phyloP scores from a whole-genome alignment of 495 filamentous ascomycete species.

The Chaetomium cochliodes region DNA sequence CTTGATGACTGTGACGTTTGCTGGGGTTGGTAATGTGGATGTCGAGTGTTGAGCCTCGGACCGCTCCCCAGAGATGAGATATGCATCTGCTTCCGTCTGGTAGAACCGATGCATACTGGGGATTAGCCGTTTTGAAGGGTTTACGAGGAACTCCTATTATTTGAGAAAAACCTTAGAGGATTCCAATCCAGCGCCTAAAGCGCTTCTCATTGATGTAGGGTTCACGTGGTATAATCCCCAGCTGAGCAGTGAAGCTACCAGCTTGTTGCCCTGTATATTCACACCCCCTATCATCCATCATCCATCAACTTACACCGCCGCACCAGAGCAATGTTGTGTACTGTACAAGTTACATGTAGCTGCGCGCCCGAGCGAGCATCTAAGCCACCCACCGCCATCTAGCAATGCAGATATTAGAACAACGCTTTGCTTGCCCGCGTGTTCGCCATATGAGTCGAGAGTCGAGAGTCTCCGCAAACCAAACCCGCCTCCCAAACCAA shows the following conservation, averaged over 20 bases:
- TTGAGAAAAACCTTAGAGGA: too few relatives aligned
- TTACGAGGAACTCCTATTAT: too few relatives aligned
- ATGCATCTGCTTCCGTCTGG: too few relatives aligned
- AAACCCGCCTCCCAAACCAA: neutral
- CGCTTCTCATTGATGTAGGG: neutral
- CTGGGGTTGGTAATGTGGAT: too few relatives aligned
- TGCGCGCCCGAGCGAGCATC: neutral
- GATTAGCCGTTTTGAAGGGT: too few relatives aligned
- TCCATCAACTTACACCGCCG: neutral
- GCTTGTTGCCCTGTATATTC: neutral
- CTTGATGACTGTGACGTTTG: neutral
- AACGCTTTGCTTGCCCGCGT: neutral
- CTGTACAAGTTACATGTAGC: neutral
- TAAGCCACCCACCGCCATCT: constrained; percentile 1
- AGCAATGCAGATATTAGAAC: neutral
- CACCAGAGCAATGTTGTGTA: neutral
- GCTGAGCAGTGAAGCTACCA: neutral
- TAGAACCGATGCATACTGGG: too few relatives aligned
- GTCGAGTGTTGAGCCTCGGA: too few relatives aligned
- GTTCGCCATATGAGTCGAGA: neutral
- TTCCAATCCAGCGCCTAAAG: too few relatives aligned
- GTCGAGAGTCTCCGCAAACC: neutral
- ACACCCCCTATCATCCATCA: neutral
- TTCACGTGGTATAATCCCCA: neutral
- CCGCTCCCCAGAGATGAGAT: too few relatives aligned